Conservation (phyloP, 2,329 filamentous ascomycete genomes). For the Colletotrichum tamarilloi region DNA sequence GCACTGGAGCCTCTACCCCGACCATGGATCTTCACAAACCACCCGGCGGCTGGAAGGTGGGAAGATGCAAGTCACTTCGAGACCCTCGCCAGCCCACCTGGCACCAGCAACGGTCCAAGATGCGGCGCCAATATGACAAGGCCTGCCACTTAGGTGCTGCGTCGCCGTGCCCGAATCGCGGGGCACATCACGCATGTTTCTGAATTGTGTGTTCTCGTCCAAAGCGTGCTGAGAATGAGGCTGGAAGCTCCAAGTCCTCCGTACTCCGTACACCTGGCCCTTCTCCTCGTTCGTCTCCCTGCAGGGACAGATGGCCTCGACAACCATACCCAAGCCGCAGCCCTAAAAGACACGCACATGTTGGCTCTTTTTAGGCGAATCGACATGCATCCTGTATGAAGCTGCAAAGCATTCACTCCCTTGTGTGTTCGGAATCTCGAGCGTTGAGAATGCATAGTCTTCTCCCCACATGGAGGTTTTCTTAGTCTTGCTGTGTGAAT, state of each 20-base stretch:
- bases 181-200: slow-evolving; percentile 22
- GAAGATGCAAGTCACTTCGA: slow-evolving; percentile 34
- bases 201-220: not conserved
- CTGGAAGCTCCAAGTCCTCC: slow-evolving; percentile 2
- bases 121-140: slow-evolving; percentile 2
- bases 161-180: slow-evolving; percentile 20
- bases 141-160: not conserved
- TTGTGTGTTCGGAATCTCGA: not conserved
- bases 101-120: slow-evolving; percentile 9
- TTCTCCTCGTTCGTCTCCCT: not conserved
- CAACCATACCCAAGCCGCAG: not conserved
- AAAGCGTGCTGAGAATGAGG: slow-evolving; percentile 25
- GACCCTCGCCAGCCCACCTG: slow-evolving; percentile 22
- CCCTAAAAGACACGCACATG: slow-evolving; percentile 6
- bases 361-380: not conserved
- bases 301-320: not conserved
- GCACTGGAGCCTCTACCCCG: slow-evolving; percentile 13
- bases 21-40: slow-evolving; percentile 19
- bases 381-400: not conserved
- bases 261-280: not conserved
- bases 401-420: slow-evolving; percentile 11
- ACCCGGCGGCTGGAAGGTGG: slow-evolving; percentile 27
- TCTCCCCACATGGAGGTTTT: not conserved
- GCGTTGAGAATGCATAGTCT: not conserved
- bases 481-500: not conserved